Conservation (phyloP, 257 asterid species). For the Jacaranda mimosifolia region DNA sequence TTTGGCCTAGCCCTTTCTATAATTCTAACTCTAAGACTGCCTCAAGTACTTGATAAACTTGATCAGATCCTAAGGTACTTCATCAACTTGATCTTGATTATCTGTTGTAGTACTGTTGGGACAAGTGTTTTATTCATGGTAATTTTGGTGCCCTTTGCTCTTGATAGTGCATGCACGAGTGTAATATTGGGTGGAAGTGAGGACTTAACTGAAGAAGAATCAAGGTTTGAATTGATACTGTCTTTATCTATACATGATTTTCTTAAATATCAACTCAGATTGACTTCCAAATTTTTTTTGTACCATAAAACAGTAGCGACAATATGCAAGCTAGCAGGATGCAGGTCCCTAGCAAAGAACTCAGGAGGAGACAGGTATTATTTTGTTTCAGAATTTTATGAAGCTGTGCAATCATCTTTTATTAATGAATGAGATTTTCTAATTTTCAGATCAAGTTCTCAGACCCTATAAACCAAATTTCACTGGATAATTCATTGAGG, state of each 20-base stretch:
- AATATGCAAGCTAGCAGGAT: conserved; percentile 68
- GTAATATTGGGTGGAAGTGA: conserved; percentile 84
- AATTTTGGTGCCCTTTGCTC: conserved; percentile 32
- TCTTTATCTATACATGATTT: conserved; percentile 26
- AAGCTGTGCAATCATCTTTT: conserved; percentile 20
- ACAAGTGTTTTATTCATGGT: conserved; percentile 22
- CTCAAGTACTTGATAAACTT: conserved; percentile 92
- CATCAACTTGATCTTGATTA: conserved; percentile 31
- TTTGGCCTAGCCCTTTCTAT: conserved; percentile 87
- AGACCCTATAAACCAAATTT: conserved; percentile 82
- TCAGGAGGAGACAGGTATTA: conserved; percentile 95
- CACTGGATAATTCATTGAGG: conserved; percentile 80
- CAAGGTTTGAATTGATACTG: conserved; percentile 65
- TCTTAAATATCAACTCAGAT: conserved; percentile 27
- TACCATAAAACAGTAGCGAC: conserved; percentile 61
- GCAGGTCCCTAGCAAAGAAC: conserved; percentile 87
- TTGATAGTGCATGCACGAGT: conserved; percentile 81
- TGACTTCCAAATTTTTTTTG: conserved; percentile 15
- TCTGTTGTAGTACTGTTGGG: conserved; percentile 7
- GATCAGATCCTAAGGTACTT: conserved; percentile 91
- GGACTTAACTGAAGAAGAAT: conserved; percentile 90
- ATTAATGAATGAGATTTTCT: conserved; percentile 22
- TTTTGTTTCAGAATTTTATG: conserved; percentile 24
- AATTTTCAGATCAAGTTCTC: conserved; percentile 76
- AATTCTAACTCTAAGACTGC: conserved; percentile 80